These are phyloP conservation scores for Globomyces pollinis-pini DNA, from an alignment of 192 early-diverging fungal genomes.

Conservation along the genomic window DNA sequence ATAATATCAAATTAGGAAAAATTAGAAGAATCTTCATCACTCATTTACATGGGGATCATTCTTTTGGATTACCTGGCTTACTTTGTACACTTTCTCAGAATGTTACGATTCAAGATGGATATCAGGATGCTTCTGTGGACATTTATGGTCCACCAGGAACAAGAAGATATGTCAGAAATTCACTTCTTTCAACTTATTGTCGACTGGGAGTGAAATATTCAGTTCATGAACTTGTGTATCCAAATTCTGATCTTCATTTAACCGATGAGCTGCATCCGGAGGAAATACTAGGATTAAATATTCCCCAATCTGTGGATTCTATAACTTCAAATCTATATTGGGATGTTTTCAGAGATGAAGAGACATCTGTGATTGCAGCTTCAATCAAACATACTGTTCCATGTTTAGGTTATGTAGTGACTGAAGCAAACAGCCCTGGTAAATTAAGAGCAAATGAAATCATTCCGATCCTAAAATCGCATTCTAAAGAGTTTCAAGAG, in stretches of 20 bases:
- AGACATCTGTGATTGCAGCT: constrained; percentile 25
- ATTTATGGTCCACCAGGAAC: constrained; percentile 42
- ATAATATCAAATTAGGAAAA: constrained; percentile 21
- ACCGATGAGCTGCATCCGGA: constrained; percentile 11
- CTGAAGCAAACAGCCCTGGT: constrained; percentile 31
- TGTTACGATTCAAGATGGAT: neutral
- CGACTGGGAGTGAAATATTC: constrained; percentile 23
- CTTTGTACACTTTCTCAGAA: constrained; percentile 28
- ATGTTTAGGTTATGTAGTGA: constrained; percentile 40
- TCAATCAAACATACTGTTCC: constrained; percentile 46
- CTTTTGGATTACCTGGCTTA: constrained; percentile 41
- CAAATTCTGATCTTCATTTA: constrained; percentile 12
- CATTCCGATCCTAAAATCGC: constrained; percentile 27
- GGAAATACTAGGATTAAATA: constrained; percentile 1
- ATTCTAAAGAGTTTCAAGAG: constrained; percentile 22
- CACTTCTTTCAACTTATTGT: constrained; percentile 26
- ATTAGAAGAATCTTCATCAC: constrained; percentile 37
- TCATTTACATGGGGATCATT: constrained; percentile 50
- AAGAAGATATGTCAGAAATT: constrained; percentile 32
- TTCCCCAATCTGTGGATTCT: constrained; percentile 3
- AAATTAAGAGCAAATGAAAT: constrained; percentile 29
- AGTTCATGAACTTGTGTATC: constrained; percentile 36
- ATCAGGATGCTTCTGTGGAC: constrained; percentile 19
- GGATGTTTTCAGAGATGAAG: neutral
- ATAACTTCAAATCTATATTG: too few species aligned